Base-by-base conservation (phyloP, 495 filamentous ascomycete species). In the Jackrogersella minutella region DNA sequence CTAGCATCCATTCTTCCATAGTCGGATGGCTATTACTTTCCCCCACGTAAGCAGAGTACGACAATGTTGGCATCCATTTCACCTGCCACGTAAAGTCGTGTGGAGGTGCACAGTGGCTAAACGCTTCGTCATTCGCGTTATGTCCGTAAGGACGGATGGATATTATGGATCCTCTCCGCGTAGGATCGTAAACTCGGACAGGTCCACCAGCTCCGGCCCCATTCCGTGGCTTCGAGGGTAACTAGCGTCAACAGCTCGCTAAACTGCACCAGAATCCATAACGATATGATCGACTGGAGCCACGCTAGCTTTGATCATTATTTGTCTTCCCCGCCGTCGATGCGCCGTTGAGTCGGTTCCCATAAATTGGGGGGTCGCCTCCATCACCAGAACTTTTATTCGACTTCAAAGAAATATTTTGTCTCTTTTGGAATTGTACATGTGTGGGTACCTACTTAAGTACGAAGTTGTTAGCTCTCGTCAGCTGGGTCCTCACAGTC, bases 321-420 rank as follows among this genome's bases (percentile, higher is more conserved):
- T 53, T 57, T 43, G n/a, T n/a, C 43, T 51, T 37, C 66, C 65
- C 61, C 56, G 44, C 31, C 56, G 34, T 7, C 60, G 39, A 64
- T 36, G 60, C 66, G 26, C 60, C 47, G 22, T 56, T 43, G 5
- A 60, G 43, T 46, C 30, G 17, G 66, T 69, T 64, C 60, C 63
- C 66, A 69, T 64, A 69, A 69, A 69, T 69, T 61, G 55, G 61
- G 66, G 56, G 66, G 65, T 56, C 16, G 21, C 11, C 13, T 21
- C 60, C 10, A 40, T 17, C 34, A 16, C 9, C 21, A 17, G 31
- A 53, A 30, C 14, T 52, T 50, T 30, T 43, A 46, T 59, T 60
- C 36, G 51, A 51, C 44, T 41, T 50, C 43, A 22, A 24, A 14
- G 1, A 2, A 56, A 17, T 60, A 39, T 41, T 41, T 39, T 53